A percentile compares a stretch with the other conserved stretches of the same genome.
phyloP scores from a whole-genome alignment of 257 asterid genomes.

The Rauvolfia tetraphylla region DNA sequence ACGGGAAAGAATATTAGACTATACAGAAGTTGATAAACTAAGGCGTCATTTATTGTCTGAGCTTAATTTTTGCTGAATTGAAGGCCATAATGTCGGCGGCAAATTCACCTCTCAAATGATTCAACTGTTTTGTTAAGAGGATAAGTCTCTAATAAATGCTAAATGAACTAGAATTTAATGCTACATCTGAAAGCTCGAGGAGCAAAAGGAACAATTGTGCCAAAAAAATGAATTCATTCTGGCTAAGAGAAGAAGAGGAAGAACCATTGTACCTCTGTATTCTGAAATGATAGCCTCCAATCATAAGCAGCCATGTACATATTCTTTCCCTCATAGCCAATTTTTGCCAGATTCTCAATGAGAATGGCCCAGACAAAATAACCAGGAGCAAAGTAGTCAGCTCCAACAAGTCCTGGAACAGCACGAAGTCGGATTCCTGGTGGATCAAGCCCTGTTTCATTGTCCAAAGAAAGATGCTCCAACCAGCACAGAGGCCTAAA shows the following conservation, averaged over 20 bases:
- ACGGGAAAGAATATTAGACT: background rate
- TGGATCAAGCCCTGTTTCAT: conserved; percentile 93
- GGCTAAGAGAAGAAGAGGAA: background rate
- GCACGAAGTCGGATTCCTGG: conserved; percentile 88
- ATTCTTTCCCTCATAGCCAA: conserved; percentile 87
- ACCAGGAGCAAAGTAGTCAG: conserved; percentile 91
- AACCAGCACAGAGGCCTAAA: conserved; percentile 92
- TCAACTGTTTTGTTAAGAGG: background rate
- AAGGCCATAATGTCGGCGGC: background rate
- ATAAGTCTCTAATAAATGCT: background rate
- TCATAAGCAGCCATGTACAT: conserved; percentile 96
- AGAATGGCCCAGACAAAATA: conserved; percentile 91
- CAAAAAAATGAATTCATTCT: background rate
- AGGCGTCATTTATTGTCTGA: background rate
- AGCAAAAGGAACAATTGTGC: background rate
- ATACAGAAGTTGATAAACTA: background rate
- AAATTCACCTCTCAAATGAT: background rate
- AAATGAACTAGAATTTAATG: background rate
- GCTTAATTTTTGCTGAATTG: background rate
- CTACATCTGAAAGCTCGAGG: background rate
- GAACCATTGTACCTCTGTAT: conserved; percentile 57
- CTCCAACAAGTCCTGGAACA: conserved; percentile 77
- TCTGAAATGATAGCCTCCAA: conserved; percentile 89
- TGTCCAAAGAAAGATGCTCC: conserved; percentile 88
- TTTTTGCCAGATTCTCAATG: conserved; percentile 82